Percentiles rank a stretch among this genome's conserved stretches.
These are phyloP conservation scores for Tylopilus sp. DNA, from an alignment of 768 basidiomycete genomes.

Conservation along the genomic window DNA sequence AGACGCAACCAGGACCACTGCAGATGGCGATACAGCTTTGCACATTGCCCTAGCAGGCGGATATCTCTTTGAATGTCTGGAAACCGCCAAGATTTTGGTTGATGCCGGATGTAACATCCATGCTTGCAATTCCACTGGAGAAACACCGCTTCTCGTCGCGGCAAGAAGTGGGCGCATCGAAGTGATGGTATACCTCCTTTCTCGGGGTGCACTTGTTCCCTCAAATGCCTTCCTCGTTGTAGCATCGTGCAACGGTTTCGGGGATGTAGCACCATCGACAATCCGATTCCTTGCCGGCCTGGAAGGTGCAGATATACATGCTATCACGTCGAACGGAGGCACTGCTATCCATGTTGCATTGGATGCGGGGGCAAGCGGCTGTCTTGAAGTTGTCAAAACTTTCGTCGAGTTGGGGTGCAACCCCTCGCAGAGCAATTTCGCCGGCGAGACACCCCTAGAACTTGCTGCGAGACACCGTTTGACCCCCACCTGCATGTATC, in stretches of 20 bases:
- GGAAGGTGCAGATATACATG: too few species aligned
- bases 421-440: not conserved
- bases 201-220: not conserved
- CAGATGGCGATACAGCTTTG: too few species aligned
- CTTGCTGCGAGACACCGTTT: not conserved
- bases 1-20: too few species aligned
- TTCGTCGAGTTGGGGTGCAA: not conserved
- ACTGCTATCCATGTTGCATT: not conserved
- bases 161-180: not conserved
- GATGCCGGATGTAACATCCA: not conserved
- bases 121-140: too few species aligned
- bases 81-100: not conserved
- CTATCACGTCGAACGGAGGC: not conserved
- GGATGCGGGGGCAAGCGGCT: not conserved
- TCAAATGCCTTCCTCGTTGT: not conserved
- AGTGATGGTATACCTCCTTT: not conserved
- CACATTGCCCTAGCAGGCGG: not conserved
- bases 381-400: not conserved
- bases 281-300: too few species aligned
- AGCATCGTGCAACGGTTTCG: not conserved
- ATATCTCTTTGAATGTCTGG: not conserved
- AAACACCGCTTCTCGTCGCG: too few species aligned
- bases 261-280: not conserved
- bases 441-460: not conserved
- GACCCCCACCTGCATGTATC: not conserved